These are phyloP conservation scores for Spergularia marina DNA, from an alignment of 148 eudicot species.

Conservation along the genomic window DNA sequence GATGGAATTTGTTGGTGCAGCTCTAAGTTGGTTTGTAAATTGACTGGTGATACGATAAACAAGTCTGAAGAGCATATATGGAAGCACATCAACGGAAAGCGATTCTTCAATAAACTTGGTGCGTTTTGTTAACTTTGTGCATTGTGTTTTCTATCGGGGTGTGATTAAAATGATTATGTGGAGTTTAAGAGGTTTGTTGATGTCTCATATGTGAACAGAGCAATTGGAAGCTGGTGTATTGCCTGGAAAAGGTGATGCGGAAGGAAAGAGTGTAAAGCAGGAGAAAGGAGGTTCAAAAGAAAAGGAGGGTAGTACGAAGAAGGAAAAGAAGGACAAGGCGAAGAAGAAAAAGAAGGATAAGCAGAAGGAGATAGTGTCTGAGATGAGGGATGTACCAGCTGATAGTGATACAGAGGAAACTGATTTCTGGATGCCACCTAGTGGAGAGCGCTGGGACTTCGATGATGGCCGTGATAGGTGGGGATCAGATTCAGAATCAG, in stretches of 20 bases:
- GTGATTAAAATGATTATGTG: not conserved
- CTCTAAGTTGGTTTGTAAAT: slow-evolving; percentile 72
- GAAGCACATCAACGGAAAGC: slow-evolving; percentile 93
- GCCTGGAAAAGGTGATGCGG: slow-evolving; percentile 27
- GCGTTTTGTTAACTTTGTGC: slow-evolving; percentile 19
- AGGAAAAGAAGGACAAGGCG: slow-evolving; percentile 40
- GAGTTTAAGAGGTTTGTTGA: slow-evolving; percentile 9
- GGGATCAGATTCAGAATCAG: slow-evolving; percentile 66
- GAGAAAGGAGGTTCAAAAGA: slow-evolving; percentile 23
- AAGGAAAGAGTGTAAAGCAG: slow-evolving; percentile 18
- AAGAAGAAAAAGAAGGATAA: slow-evolving; percentile 31
- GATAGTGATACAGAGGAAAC: slow-evolving; percentile 55
- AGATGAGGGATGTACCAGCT: slow-evolving; percentile 38
- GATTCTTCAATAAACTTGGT: slow-evolving; percentile 83
- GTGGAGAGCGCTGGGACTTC: slow-evolving; percentile 78
- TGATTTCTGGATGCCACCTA: slow-evolving; percentile 82
- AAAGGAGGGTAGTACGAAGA: slow-evolving; percentile 40
- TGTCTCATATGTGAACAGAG: slow-evolving; percentile 39
- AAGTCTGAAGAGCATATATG: slow-evolving; percentile 96
- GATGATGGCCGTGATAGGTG: slow-evolving; percentile 88
- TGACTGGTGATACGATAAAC: slow-evolving; percentile 73
- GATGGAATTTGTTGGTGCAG: slow-evolving; percentile 35
- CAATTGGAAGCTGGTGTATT: slow-evolving; percentile 61
- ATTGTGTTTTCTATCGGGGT: not conserved
- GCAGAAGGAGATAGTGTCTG: slow-evolving; percentile 39